These are phyloP conservation scores for Capsella rubella DNA, from an alignment of 441 rosid genomes.

Conservation along the genomic window DNA sequence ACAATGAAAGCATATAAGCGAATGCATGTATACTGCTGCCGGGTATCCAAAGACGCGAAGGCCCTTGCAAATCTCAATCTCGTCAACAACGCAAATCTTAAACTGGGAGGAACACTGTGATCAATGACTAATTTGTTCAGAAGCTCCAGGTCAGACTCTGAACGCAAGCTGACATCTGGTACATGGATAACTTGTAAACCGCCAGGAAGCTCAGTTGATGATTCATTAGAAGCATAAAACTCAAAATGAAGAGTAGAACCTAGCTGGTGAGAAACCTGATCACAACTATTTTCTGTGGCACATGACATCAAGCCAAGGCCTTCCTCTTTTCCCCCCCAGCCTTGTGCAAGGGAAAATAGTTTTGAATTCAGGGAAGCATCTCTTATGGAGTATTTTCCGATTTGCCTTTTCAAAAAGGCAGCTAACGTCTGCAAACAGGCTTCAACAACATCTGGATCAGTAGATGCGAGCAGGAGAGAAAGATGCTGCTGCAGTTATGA, in stretches of 20 bases:
- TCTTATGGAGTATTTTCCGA: slow-evolving; percentile 84
- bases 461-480: slow-evolving; percentile 90
- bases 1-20: slow-evolving; percentile 93
- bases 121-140: slow-evolving; percentile 74
- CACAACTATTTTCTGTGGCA: slow-evolving; percentile 71
- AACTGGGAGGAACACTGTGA: slow-evolving; percentile 77
- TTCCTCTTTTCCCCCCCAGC: slow-evolving; percentile 99
- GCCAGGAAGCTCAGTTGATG: slow-evolving; percentile 54
- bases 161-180: slow-evolving; percentile 53
- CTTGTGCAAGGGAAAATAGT: slow-evolving; percentile 97
- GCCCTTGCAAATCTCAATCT: slow-evolving; percentile 96
- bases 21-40: slow-evolving; percentile 90
- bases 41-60: slow-evolving; percentile 71
- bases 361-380: slow-evolving; percentile 81
- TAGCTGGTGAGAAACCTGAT: slow-evolving; percentile 73
- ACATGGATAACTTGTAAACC: slow-evolving; percentile 88
- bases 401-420: slow-evolving; percentile 84
- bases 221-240: slow-evolving; percentile 73
- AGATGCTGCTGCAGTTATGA: slow-evolving; percentile 88
- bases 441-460: slow-evolving; percentile 96
- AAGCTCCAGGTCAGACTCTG: slow-evolving; percentile 86
- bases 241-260: slow-evolving; percentile 98
- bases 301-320: slow-evolving; percentile 94
- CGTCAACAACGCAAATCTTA: slow-evolving; percentile 86
- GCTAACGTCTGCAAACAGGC: slow-evolving; percentile 93